A percentile compares a stretch with the other conserved stretches of the same genome.
Evolutionary conservation across 345 rosid genomes (phyloP).

Genomic region (Brassica incana): DNA sequence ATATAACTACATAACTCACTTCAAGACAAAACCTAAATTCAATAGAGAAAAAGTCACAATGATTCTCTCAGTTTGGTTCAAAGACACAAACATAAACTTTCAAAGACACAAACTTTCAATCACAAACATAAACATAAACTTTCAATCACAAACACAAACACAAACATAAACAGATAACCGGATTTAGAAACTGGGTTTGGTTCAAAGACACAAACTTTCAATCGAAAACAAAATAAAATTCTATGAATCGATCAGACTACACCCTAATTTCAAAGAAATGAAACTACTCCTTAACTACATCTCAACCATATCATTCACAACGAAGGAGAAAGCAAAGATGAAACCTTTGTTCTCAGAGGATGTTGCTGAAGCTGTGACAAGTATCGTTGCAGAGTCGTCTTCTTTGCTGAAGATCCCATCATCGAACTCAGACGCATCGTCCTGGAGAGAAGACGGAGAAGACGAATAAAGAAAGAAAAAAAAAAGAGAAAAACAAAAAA

Average conservation of each 20-base stretch:
- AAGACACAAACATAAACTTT: too few species aligned
- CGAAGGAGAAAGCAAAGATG: not conserved
- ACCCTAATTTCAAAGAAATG: not conserved
- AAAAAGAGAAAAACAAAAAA: too few species aligned
- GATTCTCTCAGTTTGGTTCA: too few species aligned
- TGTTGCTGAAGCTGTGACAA: slow-evolving; percentile 72
- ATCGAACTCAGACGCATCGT: too few species aligned
- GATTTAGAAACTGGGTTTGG: not conserved
- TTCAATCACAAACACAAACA: too few species aligned
- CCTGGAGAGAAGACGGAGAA: too few species aligned
- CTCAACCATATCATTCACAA: not conserved
- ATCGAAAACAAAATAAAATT: not conserved
- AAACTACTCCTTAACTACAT: too few species aligned
- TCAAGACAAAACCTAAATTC: not conserved
- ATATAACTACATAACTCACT: not conserved
- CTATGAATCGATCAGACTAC: not conserved
- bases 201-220: slow-evolving; percentile 22
- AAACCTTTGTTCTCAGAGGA: slow-evolving; percentile 89
- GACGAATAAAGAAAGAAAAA: too few species aligned
- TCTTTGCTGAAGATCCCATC: slow-evolving; percentile 81
- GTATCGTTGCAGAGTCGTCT: slow-evolving; percentile 69
- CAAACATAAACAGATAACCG: not conserved
- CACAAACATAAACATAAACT: too few species aligned
- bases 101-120: too few species aligned
- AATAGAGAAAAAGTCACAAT: not conserved